Percentiles rank a stretch among this genome's conserved stretches.
Conservation (phyloP, 257 asterid species). For the Forsythia suspensa region DNA sequence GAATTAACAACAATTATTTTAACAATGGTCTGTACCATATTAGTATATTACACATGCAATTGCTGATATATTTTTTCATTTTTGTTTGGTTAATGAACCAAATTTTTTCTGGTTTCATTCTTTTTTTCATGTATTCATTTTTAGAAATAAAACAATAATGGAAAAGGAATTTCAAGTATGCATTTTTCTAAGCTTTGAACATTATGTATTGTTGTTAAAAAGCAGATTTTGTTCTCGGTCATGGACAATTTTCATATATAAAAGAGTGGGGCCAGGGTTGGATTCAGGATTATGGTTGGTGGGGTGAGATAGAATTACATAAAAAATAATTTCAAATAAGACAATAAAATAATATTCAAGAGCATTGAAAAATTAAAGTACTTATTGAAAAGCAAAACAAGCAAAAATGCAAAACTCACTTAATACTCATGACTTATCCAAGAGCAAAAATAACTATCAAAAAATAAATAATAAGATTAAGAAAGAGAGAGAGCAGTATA, state of each 20-base stretch:
- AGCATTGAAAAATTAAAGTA: too few relatives aligned
- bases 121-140: background rate
- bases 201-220: background rate
- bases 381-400: too few relatives aligned
- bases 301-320: too few relatives aligned
- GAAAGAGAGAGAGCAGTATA: too few relatives aligned
- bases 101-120: slow-evolving; percentile 5
- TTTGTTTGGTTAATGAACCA: slow-evolving; percentile 10
- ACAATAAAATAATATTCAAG: too few relatives aligned
- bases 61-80: background rate
- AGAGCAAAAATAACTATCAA: too few relatives aligned
- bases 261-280: background rate
- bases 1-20: background rate
- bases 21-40: background rate
- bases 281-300: too few relatives aligned
- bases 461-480: too few relatives aligned
- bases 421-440: too few relatives aligned
- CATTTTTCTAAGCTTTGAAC: background rate
- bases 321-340: too few relatives aligned
- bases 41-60: background rate
- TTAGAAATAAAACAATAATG: slow-evolving; percentile 3
- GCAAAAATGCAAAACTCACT: too few relatives aligned
- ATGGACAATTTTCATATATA: background rate
- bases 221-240: background rate
- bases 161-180: background rate